A percentile compares a stretch with the other conserved stretches of the same genome.
Evolutionary conservation across 768 basidiomycete genomes (phyloP).

Genomic region (Rhodotorula paludigena): DNA sequence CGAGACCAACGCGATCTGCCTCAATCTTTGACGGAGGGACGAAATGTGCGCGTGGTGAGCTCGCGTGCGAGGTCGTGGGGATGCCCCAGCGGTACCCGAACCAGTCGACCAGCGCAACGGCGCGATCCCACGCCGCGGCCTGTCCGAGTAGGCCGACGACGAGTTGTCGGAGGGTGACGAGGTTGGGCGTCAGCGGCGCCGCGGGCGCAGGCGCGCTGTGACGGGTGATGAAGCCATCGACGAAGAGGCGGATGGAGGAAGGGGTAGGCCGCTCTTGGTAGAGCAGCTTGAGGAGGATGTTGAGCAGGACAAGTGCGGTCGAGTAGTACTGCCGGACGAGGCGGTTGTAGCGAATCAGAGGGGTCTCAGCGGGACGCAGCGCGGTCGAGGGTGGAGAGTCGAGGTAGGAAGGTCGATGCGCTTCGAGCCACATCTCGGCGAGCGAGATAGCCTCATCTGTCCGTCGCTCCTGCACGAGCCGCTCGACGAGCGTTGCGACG

Average conservation of each 20-base stretch:
- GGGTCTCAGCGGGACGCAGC: not conserved
- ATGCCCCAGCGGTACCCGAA: constrained; percentile 6
- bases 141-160: not conserved
- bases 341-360: not conserved
- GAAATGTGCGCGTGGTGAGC: not conserved
- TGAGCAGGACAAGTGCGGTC: constrained; percentile 53
- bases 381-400: not conserved
- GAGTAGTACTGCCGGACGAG: constrained; percentile 49
- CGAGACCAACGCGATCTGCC: not conserved
- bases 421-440: constrained; percentile 19
- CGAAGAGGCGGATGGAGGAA: constrained; percentile 10
- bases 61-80: not conserved
- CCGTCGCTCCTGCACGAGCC: constrained; percentile 7
- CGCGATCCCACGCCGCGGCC: not conserved
- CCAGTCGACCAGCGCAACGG: constrained; percentile 9
- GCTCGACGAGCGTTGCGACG: constrained; percentile 13
- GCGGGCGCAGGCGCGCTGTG: not conserved
- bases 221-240: not conserved
- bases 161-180: constrained; percentile 9
- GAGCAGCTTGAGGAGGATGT: constrained; percentile 55
- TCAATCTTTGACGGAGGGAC: not conserved
- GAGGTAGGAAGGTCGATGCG: not conserved
- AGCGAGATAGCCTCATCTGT: constrained; percentile 5
- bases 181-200: not conserved
- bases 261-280: constrained; percentile 49